Evolutionary conservation across 140 eudicot species (phyloP).

Genomic region (Oenanthe javanica): DNA sequence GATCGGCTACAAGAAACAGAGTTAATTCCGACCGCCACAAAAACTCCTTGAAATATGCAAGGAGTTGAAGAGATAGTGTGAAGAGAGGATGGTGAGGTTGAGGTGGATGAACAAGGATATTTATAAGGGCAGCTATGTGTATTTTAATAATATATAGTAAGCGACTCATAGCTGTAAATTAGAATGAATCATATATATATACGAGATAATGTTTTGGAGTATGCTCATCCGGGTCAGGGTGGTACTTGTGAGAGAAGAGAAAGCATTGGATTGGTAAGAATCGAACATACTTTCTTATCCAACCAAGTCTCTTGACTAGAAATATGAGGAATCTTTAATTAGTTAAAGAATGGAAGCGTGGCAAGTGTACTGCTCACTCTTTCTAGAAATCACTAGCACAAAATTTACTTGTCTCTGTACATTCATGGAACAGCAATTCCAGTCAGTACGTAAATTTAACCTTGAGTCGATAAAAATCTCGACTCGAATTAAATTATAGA

Average conservation of each 20-base stretch:
- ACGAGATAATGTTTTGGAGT: neutral
- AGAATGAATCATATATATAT: neutral
- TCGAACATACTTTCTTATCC: slow-evolving; percentile 13
- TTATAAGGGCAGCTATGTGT: slow-evolving; percentile 9
- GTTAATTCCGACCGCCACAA: too few species aligned
- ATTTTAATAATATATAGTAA: neutral
- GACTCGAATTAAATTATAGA: neutral
- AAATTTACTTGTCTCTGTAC: neutral
- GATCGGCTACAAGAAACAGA: too few species aligned
- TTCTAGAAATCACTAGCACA: neutral
- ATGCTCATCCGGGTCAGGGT: slow-evolving; percentile 11
- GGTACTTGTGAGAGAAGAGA: slow-evolving; percentile 10
- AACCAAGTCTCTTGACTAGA: neutral
- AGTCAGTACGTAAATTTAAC: neutral
- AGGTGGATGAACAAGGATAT: slow-evolving; percentile 10
- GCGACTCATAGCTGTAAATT: neutral
- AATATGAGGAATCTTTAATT: slow-evolving; percentile 10
- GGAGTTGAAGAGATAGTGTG: neutral
- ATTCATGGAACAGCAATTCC: neutral
- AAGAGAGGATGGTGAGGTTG: slow-evolving; percentile 3
- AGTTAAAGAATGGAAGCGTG: neutral
- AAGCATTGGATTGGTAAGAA: slow-evolving; percentile 13
- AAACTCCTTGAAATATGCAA: too few species aligned
- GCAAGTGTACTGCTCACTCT: neutral
- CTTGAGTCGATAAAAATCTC: neutral